Conservation (phyloP, 2,329 filamentous ascomycete species). For the Dryadomyces quercivorus region DNA sequence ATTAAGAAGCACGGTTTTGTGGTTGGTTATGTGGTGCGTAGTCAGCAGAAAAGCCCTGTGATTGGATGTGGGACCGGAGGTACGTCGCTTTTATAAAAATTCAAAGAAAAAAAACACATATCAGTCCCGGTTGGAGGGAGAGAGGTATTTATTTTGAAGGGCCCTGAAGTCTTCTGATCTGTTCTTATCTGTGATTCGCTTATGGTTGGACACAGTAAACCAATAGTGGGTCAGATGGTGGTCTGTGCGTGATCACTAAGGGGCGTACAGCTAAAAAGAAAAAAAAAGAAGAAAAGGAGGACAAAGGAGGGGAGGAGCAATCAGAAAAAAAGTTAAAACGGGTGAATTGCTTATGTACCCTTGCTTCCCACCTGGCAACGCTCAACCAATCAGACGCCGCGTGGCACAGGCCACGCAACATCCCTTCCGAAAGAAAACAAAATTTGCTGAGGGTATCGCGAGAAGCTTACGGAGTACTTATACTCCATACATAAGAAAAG, state of each 20-base stretch:
- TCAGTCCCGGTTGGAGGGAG: slow-evolving; percentile 21
- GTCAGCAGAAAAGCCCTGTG: slow-evolving; percentile 6
- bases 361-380: slow-evolving; percentile 1
- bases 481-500: too few species aligned
- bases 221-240: not conserved
- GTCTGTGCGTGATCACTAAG: slow-evolving; percentile 7
- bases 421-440: not conserved
- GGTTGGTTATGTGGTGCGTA: not conserved
- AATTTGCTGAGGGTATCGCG: not conserved
- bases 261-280: slow-evolving; percentile 1
- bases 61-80: slow-evolving; percentile 9
- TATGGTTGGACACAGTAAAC: slow-evolving; percentile 13
- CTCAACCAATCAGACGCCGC: slow-evolving; percentile 9
- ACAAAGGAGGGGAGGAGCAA: slow-evolving; percentile 4
- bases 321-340: slow-evolving; percentile 5
- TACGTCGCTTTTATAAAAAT: slow-evolving; percentile 16
- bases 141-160: slow-evolving; percentile 24
- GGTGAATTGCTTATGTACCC: slow-evolving; percentile 10
- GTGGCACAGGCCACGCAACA: slow-evolving; percentile 4
- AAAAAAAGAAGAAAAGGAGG: slow-evolving; percentile 2
- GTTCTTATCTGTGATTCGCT: slow-evolving; percentile 17
- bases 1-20: slow-evolving; percentile 9
- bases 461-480: not conserved
- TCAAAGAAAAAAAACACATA: slow-evolving; percentile 19
- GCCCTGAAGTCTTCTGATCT: slow-evolving; percentile 14